Base-by-base conservation (phyloP, 257 asterid genomes). In the Ilex aquifolium region DNA sequence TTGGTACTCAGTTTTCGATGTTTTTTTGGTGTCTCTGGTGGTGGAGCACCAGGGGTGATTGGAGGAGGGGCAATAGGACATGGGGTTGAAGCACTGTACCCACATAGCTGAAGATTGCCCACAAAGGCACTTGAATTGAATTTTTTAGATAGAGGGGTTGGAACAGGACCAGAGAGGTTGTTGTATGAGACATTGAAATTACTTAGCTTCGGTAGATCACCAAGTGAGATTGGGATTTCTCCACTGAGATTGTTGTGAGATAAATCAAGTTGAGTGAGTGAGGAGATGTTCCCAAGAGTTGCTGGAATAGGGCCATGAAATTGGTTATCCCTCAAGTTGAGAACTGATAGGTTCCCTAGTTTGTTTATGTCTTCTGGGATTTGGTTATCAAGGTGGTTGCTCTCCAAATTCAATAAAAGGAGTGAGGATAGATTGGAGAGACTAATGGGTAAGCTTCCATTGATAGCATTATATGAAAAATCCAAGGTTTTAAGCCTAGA, bases 91-190 rank as follows among this genome's bases (percentile, higher is more conserved):
- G 57, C 61, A 70, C 77, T 77, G 67, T 77, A 90, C 3, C 99
- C 99, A 60, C 99, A 93, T 1, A 93, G 86, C 65, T 78, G 71
- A 32, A 79, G 74, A 72, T 93, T 90, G 40, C 96, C 99, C 31
- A 55, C 57, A 64, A 93, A 93, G 6, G 96, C 78, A 32, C 85
- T 84, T 2, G 94, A 74, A 46, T 78, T 78, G 83, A 93, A 93
- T 51, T 77, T 84, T 11, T 53, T 76, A 30, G 94, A 65, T 44
- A 93, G 95, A 13, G 54, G 62, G 15, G 32, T 16, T 0, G 97
- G 97, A 59, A 90, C 95, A 13, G 79, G 73, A 8, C 99, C 97
- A 10, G 95, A 82, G 13, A 93, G 90, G 39, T 84, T 82, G 74
- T 93, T 93, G 31, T 84, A 87, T 0, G 99, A 93, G 55, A 87